Base-by-base conservation (phyloP, 768 basidiomycete species). In the Lenzites betulinus region DNA sequence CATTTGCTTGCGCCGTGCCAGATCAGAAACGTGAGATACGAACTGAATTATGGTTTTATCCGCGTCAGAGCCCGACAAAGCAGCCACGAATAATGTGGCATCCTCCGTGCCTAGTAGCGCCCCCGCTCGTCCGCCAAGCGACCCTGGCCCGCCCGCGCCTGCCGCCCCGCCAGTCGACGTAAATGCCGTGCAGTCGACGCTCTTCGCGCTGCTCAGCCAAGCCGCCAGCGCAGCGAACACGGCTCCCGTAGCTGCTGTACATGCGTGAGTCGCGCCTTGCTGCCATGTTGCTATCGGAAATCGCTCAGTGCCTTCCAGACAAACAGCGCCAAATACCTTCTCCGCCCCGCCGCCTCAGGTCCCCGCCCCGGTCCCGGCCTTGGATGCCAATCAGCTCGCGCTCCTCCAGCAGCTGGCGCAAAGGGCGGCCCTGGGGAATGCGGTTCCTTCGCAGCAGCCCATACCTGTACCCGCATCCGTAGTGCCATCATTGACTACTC, bases 351-450 rank as follows among this genome's bases (percentile, higher is more conserved):
- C 63, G n/a, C 62, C 73, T 42, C 68, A 76, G 30, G 52, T 71
- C 53, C 62, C 75, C 57, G n/a, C n/a, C 30, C 75, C 74, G 49
- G 58, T 57, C 11, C 66, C 70, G 36, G 74, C 74, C 51, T 67
- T 83, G 67, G 82, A 83, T 63, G 73, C 81, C 52, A 75, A 78
- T 62, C 88, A 89, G 70, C 76, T 93, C 56, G 85, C 88, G 49
- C 77, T 90, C 65, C 77, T 94, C 67, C 90, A 92, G 70, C 90
- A 91, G 70, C 80, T 93, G 71, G 81, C 89, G 54, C 84, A 86
- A 67, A 82, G 11, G 11, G 30, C 83, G 67, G 83, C 87, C 42
- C 62, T 79, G 48, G 69, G 66, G 60, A 65, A 59, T 64, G 63
- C 51, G 26, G 60, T 59, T 28, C 59, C 66, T 66, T 64, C 60